Evolutionary conservation across 139 green algal species (phyloP), one percentile per base, ranked within the genome.

Genomic region (Chlamydomonas applanata): DNA sequence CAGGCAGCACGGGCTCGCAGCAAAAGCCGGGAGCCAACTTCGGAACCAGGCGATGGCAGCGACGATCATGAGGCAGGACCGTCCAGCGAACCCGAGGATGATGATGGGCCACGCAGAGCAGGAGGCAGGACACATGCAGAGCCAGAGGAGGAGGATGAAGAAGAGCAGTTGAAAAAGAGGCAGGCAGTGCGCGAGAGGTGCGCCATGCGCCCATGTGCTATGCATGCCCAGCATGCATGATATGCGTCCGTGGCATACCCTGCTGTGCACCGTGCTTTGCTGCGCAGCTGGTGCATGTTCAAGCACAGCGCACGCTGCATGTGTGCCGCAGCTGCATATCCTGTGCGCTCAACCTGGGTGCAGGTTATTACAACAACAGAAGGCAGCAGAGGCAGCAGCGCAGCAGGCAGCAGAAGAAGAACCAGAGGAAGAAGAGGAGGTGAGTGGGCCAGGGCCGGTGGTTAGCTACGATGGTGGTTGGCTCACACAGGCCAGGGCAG

Each of bases 131-230:
- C 54, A n/a, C 34, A 74, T 54, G 77, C 79, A 68, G 71, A 75
- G 34, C 71, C 84, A 11, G 85, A 90, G 64, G 89, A 90, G 57
- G 89, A 85, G 25, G 88, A 88, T 54, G 82, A 77, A 49, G 40
- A 49, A 11, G 40, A 49, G 45, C 64, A 83, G 34, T 74, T 77
- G 16, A 67, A 60, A 40, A 79, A 85, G 56, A 69, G 90, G 9
- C 73, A 85, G 65, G 87, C 83, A 27, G 72, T 91, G 0, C 78
- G 78, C 4, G 83, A 86, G 30, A 82, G 79, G 80, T 89, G 71
- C 1, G 64, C 7, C 40, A 36, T 64, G 46, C 5, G 40, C 24
- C 40, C 29, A 57, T 78, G 70, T 2, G 34, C 11, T 2, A 24
- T 69, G 56, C 57, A 33, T 45, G 27, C 40, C 1, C 7, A 22